A percentile compares a stretch with the other conserved stretches of the same genome.
phyloP scores from a whole-genome alignment of 2,329 filamentous ascomycete species.

The Cryphonectria naterciae region DNA sequence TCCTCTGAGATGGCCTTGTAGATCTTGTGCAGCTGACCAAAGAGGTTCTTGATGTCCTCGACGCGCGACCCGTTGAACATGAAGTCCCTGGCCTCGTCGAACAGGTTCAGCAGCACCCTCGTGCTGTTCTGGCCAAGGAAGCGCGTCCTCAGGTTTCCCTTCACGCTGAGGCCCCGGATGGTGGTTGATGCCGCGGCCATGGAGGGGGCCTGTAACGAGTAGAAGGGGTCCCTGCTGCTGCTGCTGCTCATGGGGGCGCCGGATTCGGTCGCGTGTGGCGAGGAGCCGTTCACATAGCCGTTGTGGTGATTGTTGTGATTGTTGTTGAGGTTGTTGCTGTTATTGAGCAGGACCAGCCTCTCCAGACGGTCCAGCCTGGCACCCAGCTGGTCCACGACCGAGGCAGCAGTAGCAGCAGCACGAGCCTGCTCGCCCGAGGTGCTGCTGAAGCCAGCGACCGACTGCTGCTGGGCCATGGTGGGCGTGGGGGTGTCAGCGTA shows the following conservation, averaged over 20 bases:
- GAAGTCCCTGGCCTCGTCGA: constrained; percentile 58
- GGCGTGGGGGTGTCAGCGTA: constrained; percentile 22
- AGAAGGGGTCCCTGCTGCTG: not conserved
- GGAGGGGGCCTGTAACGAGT: constrained; percentile 31
- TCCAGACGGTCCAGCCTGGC: constrained; percentile 59
- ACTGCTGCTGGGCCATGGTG: constrained; percentile 9
- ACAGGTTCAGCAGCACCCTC: constrained; percentile 58
- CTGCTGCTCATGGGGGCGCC: constrained; percentile 6
- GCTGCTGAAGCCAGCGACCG: constrained; percentile 6
- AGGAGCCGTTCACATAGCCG: not conserved
- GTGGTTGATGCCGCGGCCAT: constrained; percentile 43
- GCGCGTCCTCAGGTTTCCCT: constrained; percentile 52
- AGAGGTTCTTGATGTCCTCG: constrained; percentile 47
- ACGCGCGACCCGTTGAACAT: constrained; percentile 48
- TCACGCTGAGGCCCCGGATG: constrained; percentile 55
- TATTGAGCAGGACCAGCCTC: constrained; percentile 45
- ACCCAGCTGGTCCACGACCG: constrained; percentile 39
- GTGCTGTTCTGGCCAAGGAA: constrained; percentile 59
- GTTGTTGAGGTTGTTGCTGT: constrained; percentile 7
- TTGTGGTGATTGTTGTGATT: constrained; percentile 1
- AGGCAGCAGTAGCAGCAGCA: constrained; percentile 5
- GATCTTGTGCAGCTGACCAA: constrained; percentile 51
- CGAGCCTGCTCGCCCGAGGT: constrained; percentile 31
- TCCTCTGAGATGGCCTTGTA: constrained; percentile 54
- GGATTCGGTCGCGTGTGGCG: constrained; percentile 20